Evolutionary conservation across 257 asterid genomes (phyloP).

Genomic region (Pogostemon cablin): DNA sequence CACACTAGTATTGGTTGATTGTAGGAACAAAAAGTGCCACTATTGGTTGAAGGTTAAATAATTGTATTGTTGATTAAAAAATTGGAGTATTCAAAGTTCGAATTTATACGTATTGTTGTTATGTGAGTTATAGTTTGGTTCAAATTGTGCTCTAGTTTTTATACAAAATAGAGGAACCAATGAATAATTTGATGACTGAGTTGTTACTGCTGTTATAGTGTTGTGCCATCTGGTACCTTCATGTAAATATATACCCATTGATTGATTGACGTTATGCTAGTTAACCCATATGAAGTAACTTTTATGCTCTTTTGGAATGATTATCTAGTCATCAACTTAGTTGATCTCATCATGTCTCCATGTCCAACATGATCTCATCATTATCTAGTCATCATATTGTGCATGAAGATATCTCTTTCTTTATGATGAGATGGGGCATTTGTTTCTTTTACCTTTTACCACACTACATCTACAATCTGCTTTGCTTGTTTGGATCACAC

Average conservation of each 20-base stretch:
- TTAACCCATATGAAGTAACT: neutral
- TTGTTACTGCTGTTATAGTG: neutral
- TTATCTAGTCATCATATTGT: slow-evolving; percentile 11
- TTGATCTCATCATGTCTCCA: neutral
- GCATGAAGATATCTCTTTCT: slow-evolving; percentile 5
- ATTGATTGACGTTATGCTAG: neutral
- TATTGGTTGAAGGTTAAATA: neutral
- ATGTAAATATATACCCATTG: neutral
- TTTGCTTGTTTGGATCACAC: slow-evolving; percentile 6
- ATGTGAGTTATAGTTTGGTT: slow-evolving; percentile 5
- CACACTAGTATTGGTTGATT: neutral
- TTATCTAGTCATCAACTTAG: slow-evolving; percentile 3
- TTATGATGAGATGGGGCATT: neutral
- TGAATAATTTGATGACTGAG: slow-evolving; percentile 1
- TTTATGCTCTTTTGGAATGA: slow-evolving; percentile 12
- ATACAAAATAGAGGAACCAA: slow-evolving; percentile 4
- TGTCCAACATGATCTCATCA: neutral
- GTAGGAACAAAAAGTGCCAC: neutral
- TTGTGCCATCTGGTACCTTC: slow-evolving; percentile 7
- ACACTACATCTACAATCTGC: neutral
- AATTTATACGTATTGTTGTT: neutral
- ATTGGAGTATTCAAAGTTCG: neutral
- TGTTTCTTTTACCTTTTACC: slow-evolving; percentile 13
- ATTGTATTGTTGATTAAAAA: neutral
- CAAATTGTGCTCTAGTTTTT: neutral